Evolutionary conservation across 768 basidiomycete species (phyloP).

Genomic region (Clitopilus passeckerianus): DNA sequence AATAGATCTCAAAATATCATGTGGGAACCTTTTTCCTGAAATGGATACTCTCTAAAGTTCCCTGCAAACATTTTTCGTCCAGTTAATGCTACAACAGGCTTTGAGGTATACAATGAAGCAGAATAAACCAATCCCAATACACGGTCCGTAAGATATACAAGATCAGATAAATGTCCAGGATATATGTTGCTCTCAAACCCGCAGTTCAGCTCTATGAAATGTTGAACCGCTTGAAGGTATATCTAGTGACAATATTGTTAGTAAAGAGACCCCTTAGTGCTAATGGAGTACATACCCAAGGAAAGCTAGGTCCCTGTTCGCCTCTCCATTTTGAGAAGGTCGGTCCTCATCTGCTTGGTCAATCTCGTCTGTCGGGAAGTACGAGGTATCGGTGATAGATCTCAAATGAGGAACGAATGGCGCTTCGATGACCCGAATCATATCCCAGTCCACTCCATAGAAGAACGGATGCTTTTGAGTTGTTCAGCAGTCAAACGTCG

Average conservation of each 20-base stretch:
- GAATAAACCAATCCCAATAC: too few relatives aligned
- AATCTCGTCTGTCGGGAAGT: constrained; percentile 94
- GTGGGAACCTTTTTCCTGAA: neutral
- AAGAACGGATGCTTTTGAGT: constrained; percentile 92
- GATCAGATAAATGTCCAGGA: too few relatives aligned
- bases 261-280: neutral
- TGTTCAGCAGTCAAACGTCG: constrained; percentile 76
- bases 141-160: too few relatives aligned
- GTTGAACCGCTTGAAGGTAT: constrained; percentile 73
- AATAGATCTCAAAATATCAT: constrained; percentile 1
- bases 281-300: constrained; percentile 40
- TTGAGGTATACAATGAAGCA: neutral
- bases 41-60: neutral
- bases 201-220: neutral
- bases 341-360: constrained; percentile 63
- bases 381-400: constrained; percentile 95
- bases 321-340: constrained; percentile 30
- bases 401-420: constrained; percentile 95
- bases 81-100: too few relatives aligned
- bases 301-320: constrained; percentile 61
- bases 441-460: constrained; percentile 91
- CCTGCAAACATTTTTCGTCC: too few relatives aligned
- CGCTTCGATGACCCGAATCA: constrained; percentile 83
- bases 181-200: too few relatives aligned
- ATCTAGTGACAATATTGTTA: constrained; percentile 35